These are phyloP conservation scores for Calonectria hawksworthii DNA, from an alignment of 2,329 filamentous ascomycete genomes.

Conservation along the genomic window DNA sequence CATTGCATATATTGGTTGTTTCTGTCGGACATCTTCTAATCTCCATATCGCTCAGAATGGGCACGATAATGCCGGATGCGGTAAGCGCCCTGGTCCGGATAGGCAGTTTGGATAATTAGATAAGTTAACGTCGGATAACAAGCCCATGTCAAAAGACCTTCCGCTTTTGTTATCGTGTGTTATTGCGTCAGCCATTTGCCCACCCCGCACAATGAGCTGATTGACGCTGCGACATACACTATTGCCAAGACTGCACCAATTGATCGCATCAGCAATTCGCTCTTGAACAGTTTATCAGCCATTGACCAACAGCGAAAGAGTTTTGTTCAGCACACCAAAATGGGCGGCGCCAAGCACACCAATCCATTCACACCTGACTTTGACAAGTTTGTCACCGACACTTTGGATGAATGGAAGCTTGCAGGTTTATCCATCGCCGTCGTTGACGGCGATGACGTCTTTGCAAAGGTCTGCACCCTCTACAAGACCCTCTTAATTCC, in stretches of 20 bases:
- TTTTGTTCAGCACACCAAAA: neutral
- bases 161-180: neutral
- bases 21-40: neutral
- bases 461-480: neutral
- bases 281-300: neutral
- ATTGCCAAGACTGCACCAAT: neutral
- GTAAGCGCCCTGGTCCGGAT: neutral
- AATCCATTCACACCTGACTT: neutral
- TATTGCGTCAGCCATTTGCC: neutral
- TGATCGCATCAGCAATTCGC: neutral
- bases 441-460: neutral
- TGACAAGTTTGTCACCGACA: neutral
- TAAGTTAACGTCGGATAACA: neutral
- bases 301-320: neutral
- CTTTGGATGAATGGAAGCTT: neutral
- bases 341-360: neutral
- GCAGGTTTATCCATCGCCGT: neutral
- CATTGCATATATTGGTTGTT: neutral
- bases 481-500: too few relatives aligned
- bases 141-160: neutral
- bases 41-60: neutral
- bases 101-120: neutral
- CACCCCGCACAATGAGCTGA: slow-evolving; percentile 1
- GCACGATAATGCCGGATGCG: neutral
- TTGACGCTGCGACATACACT: neutral